A percentile compares a stretch with the other conserved stretches of the same genome.
Evolutionary conservation across 208 protist species (phyloP).

Genomic region (Acanthamoeba lenticulata): DNA sequence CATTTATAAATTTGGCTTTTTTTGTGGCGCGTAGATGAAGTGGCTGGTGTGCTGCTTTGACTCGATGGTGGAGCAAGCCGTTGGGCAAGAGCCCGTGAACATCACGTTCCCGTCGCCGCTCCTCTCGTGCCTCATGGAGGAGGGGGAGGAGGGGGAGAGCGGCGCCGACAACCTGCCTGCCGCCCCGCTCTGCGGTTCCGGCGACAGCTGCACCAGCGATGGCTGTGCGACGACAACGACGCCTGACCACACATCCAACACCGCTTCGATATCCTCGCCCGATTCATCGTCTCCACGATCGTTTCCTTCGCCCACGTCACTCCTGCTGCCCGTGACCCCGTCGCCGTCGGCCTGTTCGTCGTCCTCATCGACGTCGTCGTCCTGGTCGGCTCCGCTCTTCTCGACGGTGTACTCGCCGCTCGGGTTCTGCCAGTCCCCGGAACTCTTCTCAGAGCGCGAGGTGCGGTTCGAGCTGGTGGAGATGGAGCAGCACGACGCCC

Average conservation of each 20-base stretch:
- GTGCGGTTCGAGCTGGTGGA: not conserved
- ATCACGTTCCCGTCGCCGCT: constrained; percentile 58
- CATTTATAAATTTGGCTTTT: not conserved
- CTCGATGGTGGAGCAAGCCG: constrained; percentile 34
- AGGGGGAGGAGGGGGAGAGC: not conserved
- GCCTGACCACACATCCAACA: not conserved
- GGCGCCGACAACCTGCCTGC: too few species aligned
- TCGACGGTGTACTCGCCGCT: not conserved
- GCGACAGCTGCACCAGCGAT: not conserved
- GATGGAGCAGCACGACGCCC: not conserved
- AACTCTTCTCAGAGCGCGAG: not conserved
- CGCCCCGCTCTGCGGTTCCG: too few species aligned
- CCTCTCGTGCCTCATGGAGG: not conserved
- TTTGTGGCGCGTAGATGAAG: not conserved
- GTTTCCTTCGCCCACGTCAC: not conserved
- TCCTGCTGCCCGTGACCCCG: not conserved
- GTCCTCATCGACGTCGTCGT: not conserved
- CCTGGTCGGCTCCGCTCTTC: not conserved
- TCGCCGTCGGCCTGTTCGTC: not conserved
- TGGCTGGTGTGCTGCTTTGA: constrained; percentile 25
- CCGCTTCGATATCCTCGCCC: not conserved
- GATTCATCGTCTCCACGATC: not conserved
- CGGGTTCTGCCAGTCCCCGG: not conserved
- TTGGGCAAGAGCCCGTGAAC: not conserved
- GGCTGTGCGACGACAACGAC: too few species aligned